A percentile compares a stretch with the other conserved stretches of the same genome.
These are phyloP conservation scores for Spathaspora sp. DNA, from an alignment of 805 yeast species.

Conservation along the genomic window DNA sequence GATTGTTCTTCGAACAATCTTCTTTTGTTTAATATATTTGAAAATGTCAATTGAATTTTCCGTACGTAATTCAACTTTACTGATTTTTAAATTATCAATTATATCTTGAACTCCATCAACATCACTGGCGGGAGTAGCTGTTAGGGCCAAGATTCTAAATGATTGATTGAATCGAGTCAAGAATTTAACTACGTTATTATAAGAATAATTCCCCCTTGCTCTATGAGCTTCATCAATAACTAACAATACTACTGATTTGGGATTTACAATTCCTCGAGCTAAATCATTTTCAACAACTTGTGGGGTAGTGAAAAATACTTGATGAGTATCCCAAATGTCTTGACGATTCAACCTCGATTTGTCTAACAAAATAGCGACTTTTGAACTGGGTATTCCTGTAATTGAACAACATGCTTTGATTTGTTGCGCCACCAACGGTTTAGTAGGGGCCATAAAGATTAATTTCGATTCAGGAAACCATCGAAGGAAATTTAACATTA, in stretches of 20 bases:
- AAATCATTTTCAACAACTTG: constrained; percentile 94
- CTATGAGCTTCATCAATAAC: constrained; percentile 96
- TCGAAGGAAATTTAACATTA: constrained; percentile 82
- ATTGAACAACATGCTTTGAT: constrained; percentile 86
- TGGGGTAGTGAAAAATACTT: constrained; percentile 92
- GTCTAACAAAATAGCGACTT: constrained; percentile 76
- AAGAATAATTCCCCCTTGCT: constrained; percentile 87
- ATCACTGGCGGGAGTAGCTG: constrained; percentile 94
- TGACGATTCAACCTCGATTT: constrained; percentile 56
- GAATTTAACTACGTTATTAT: constrained; percentile 74
- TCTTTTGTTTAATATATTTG: constrained; percentile 72
- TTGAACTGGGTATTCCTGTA: constrained; percentile 74
- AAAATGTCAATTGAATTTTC: constrained; percentile 77
- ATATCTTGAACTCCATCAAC: constrained; percentile 86
- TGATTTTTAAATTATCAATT: constrained; percentile 66
- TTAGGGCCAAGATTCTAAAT: constrained; percentile 76
- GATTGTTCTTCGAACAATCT: constrained; percentile 57
- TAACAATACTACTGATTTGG: constrained; percentile 67
- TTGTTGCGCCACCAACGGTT: constrained; percentile 95
- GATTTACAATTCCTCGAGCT: constrained; percentile 67
- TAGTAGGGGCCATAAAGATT: constrained; percentile 94
- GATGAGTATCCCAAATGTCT: constrained; percentile 70
- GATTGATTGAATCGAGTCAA: constrained; percentile 51
- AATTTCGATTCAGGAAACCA: constrained; percentile 83
- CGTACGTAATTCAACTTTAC: constrained; percentile 80